Conservation (phyloP, 306 rosid species). For the Pyrus communis region DNA sequence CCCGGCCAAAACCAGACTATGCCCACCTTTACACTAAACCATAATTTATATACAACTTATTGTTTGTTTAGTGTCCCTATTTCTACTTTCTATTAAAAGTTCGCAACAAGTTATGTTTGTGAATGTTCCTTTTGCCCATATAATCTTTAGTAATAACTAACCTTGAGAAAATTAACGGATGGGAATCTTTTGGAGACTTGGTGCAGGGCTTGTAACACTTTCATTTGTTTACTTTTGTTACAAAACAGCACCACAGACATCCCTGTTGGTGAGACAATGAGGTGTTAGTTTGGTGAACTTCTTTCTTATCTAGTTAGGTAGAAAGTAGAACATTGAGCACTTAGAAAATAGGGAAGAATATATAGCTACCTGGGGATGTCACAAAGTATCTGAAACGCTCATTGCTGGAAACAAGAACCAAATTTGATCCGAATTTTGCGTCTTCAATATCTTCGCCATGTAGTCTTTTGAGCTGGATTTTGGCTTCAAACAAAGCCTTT, state of each 20-base stretch:
- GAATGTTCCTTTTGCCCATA: background rate
- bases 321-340: background rate
- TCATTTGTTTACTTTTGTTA: slow-evolving; percentile 51
- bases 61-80: background rate
- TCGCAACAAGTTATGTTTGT: too few species aligned
- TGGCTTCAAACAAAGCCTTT: slow-evolving; percentile 72
- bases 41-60: background rate
- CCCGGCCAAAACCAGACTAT: too few species aligned
- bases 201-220: slow-evolving; percentile 54
- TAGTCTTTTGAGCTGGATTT: slow-evolving; percentile 55
- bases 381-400: slow-evolving; percentile 78
- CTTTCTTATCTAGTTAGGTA: background rate
- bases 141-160: slow-evolving; percentile 11
- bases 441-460: slow-evolving; percentile 67
- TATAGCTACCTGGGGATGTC: slow-evolving; percentile 65
- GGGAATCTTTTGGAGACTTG: slow-evolving; percentile 81
- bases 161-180: slow-evolving; percentile 89
- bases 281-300: background rate
- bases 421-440: slow-evolving; percentile 73
- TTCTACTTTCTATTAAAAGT: too few species aligned
- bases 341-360: too few species aligned
- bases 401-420: slow-evolving; percentile 60
- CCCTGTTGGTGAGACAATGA: slow-evolving; percentile 32
- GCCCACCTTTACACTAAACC: background rate
- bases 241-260: slow-evolving; percentile 89